Evolutionary conservation across 805 yeast genomes (phyloP), one percentile per base, ranked within the genome.

Genomic region (Zygosaccharomyces bisporus): DNA sequence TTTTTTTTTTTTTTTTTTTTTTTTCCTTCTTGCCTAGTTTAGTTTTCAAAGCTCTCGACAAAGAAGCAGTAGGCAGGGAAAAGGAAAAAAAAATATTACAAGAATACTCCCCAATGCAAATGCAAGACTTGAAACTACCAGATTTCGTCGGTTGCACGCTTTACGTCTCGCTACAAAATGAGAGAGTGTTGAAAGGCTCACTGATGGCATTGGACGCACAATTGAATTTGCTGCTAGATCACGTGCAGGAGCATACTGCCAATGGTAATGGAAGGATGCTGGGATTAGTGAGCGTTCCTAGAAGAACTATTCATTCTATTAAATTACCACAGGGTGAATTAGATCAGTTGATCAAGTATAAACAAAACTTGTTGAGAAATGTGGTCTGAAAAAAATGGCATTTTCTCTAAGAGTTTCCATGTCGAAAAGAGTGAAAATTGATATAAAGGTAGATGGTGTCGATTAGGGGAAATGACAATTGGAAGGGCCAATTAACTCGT

Each of bases 261-360:
- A 48, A 47, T 12, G 34, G 36, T 7, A 49, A 50, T 12, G 41
- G 47, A 20, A 63, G 83, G 49, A 69, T 68, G 35, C 53, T 77
- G 32, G 83, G 82, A 0, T 56, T 77, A 7, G 79, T 78, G n/a
- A 76, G 81, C 51, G 70, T 78, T 2, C 81, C 80, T 0, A 61
- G 66, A 41, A 50, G 52, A 1, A 63, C 76, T 3, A 70, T 77
- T 2, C 39, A 44, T 7, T 43, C 57, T 1, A 51, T 63, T 6
- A 45, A 51, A 33, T 40, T 63, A 8, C 36, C 45, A 2, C 56
- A 58, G 16, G 56, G 67, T 1, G 57, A 51, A 19, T 51, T 70
- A 9, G 50, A 57, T 6, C 40, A 47, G 8, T 30, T 57, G 31
- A 27, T 40, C 10, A 25, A 33, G 13, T 44, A 45, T 12, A 54